phyloP scores from a whole-genome alignment of 73 alveolate species.

The Urostyla sp. region DNA sequence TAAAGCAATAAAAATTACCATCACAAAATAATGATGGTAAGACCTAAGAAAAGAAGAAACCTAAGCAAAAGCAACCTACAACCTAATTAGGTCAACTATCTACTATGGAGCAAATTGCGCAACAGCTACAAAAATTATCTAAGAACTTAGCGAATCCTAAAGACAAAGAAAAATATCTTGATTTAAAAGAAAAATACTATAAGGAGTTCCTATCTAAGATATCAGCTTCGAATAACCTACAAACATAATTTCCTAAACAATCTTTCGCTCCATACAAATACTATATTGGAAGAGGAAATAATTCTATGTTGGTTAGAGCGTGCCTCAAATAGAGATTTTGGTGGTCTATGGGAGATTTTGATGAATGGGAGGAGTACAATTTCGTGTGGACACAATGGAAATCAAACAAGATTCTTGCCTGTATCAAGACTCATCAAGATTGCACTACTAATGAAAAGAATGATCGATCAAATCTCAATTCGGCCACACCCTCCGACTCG shows the following conservation, averaged over 20 bases:
- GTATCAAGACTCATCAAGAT: slow-evolving; percentile 13
- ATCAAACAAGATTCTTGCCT: slow-evolving; percentile 44
- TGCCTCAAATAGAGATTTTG: slow-evolving; percentile 82
- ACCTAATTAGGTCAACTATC: slow-evolving; percentile 9
- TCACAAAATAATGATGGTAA: not conserved
- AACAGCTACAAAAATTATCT: slow-evolving; percentile 13
- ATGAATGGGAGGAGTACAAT: slow-evolving; percentile 54
- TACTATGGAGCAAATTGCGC: not conserved
- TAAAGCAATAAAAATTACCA: slow-evolving; percentile 4
- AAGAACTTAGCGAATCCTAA: slow-evolving; percentile 18
- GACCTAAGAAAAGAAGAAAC: slow-evolving; percentile 1
- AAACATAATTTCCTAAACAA: not conserved
- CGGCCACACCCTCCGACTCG: not conserved
- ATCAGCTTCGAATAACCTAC: slow-evolving; percentile 6
- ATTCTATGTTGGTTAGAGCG: slow-evolving; percentile 68
- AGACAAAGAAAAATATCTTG: slow-evolving; percentile 58
- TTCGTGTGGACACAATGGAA: slow-evolving; percentile 83
- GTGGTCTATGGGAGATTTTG: slow-evolving; percentile 84
- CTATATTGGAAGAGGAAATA: slow-evolving; percentile 90
- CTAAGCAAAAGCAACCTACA: not conserved
- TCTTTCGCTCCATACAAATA: slow-evolving; percentile 63
- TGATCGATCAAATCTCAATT: not conserved
- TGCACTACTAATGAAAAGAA: not conserved
- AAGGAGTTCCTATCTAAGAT: slow-evolving; percentile 32
- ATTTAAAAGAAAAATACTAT: slow-evolving; percentile 48